These are phyloP conservation scores for Boletus sensibilis DNA, from an alignment of 768 basidiomycete genomes.

Conservation along the genomic window DNA sequence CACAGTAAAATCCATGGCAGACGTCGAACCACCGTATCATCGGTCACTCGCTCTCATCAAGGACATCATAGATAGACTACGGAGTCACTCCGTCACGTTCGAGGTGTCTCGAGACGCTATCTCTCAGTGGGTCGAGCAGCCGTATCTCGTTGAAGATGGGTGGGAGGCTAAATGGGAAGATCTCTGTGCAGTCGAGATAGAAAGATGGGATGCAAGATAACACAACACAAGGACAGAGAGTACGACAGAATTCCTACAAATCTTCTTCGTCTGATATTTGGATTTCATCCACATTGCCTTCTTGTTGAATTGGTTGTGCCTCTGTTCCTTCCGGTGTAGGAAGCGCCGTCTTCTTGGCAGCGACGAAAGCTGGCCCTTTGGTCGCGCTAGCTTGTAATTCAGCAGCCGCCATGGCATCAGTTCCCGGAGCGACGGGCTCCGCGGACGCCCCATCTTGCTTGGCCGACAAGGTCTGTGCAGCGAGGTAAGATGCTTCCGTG, in stretches of 20 bases:
- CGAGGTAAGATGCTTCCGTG: conserved; percentile 91
- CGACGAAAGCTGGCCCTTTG: conserved; percentile 74
- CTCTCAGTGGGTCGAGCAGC: conserved; percentile 67
- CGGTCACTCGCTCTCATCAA: conserved; percentile 59
- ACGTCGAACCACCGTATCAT: conserved; percentile 62
- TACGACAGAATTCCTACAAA: conserved; percentile 36
- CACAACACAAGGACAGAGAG: conserved; percentile 14
- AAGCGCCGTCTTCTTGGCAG: conserved; percentile 59
- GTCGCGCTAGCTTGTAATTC: conserved; percentile 60
- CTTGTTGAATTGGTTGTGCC: conserved; percentile 27
- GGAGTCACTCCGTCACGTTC: conserved; percentile 66
- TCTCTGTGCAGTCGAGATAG: conserved; percentile 72
- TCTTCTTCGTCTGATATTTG: conserved; percentile 87
- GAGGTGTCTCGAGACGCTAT: conserved; percentile 64
- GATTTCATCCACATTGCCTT: conserved; percentile 76
- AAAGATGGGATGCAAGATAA: conserved; percentile 55
- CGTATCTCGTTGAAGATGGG: conserved; percentile 60
- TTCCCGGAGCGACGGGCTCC: conserved; percentile 41
- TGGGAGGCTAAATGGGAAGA: conserved; percentile 80
- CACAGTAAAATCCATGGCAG: conserved; percentile 54
- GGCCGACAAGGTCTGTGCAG: conserved; percentile 82
- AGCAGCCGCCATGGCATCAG: conserved; percentile 87
- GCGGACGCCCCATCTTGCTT: conserved; percentile 51
- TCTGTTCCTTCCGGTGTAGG: conserved; percentile 41
- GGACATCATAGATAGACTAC: conserved; percentile 55